phyloP scores from a whole-genome alignment of 805 yeast species.

The Sugiyamaella boreocaroliniensis region DNA sequence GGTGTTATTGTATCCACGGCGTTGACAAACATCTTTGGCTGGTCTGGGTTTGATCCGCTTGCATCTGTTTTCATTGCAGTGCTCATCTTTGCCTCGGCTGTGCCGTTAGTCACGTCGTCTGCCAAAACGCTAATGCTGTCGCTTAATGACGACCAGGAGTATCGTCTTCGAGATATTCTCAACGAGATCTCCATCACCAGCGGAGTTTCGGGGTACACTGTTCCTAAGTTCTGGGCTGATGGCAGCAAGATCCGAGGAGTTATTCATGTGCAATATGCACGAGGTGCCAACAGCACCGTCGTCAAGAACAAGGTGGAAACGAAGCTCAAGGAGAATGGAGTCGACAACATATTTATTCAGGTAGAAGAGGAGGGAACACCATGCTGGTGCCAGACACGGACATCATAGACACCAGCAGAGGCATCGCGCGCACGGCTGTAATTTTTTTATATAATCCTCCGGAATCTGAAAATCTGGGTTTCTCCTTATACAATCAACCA shows the following conservation, averaged over 20 bases:
- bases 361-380: slow-evolving; percentile 56
- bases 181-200: slow-evolving; percentile 61
- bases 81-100: slow-evolving; percentile 70
- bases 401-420: background rate
- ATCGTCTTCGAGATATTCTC: slow-evolving; percentile 53
- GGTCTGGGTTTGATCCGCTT: slow-evolving; percentile 84
- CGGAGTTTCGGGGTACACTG: slow-evolving; percentile 79
- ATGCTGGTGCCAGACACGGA: slow-evolving; percentile 53
- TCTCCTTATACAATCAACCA: slow-evolving; percentile 24
- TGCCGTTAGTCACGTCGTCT: slow-evolving; percentile 78
- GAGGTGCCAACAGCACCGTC: slow-evolving; percentile 57
- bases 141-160: slow-evolving; percentile 53
- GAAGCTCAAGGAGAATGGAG: slow-evolving; percentile 43
- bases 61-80: slow-evolving; percentile 84
- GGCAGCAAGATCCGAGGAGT: slow-evolving; percentile 56
- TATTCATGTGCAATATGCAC: slow-evolving; percentile 66
- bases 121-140: slow-evolving; percentile 65
- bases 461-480: background rate
- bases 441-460: background rate
- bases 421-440: background rate
- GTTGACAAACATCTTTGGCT: slow-evolving; percentile 60
- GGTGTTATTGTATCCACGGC: slow-evolving; percentile 92
- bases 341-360: slow-evolving; percentile 56
- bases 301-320: slow-evolving; percentile 56
- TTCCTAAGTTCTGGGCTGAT: slow-evolving; percentile 88